These are phyloP conservation scores for Pseudoturritis turrita DNA, from an alignment of 345 rosid genomes.

Conservation along the genomic window DNA sequence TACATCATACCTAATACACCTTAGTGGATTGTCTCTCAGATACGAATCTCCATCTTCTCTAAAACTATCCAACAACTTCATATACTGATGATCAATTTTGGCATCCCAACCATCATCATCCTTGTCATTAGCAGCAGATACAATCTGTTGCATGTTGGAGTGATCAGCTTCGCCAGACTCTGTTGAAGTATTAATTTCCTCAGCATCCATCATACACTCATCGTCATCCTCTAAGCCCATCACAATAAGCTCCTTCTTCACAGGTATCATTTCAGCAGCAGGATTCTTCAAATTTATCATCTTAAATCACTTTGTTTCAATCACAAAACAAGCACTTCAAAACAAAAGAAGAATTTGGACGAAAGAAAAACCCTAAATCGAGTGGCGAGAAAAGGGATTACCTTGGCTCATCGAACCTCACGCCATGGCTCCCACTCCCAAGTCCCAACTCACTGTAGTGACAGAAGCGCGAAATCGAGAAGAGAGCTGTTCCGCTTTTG, in stretches of 20 bases:
- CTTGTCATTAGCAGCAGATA: not conserved
- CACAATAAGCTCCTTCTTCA: slow-evolving; percentile 15
- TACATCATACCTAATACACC: slow-evolving; percentile 24
- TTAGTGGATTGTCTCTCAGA: slow-evolving; percentile 14
- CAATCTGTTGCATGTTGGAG: not conserved
- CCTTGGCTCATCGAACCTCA: not conserved
- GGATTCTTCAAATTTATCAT: not conserved
- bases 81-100: slow-evolving; percentile 36
- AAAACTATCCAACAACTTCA: slow-evolving; percentile 33
- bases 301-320: not conserved
- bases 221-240: slow-evolving; percentile 9
- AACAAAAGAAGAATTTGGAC: not conserved
- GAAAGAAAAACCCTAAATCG: not conserved
- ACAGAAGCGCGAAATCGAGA: slow-evolving; percentile 8
- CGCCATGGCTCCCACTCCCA: not conserved
- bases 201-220: not conserved
- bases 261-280: not conserved
- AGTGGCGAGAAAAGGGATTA: not conserved
- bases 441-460: not conserved
- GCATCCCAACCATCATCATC: not conserved
- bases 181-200: not conserved
- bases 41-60: slow-evolving; percentile 32
- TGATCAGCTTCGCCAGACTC: not conserved
- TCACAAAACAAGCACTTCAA: not conserved
- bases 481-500: not conserved